Base-by-base conservation (phyloP, 1,139 yeast species). In the Candida tropicalis region DNA sequence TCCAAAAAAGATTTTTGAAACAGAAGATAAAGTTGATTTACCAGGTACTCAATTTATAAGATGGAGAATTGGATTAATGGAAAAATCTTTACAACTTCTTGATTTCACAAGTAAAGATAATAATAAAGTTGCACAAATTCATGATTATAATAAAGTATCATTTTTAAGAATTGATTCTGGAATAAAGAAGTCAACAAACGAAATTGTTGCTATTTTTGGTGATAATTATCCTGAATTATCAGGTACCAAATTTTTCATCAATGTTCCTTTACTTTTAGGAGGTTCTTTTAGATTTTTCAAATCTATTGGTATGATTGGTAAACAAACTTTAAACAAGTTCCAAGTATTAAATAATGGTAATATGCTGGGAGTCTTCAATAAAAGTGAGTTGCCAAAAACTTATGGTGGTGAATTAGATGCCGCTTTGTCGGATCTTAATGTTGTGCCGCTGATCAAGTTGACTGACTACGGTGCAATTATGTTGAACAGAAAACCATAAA, bases 1-100 rank as follows among this genome's bases (percentile, higher is more conserved):
- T 48, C 81, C 90, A n/a, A 79, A 82, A 54, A 74, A 74, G 44
- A 66, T 87, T 26, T 87, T 90, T 59, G 75, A 76, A 37, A 81
- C n/a, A 84, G 50, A 68, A 75, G 44, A 40, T 6, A 44, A 48
- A 11, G 39, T 41, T 16, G 43, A 46, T 10, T 39, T 47, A 8
- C 66, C 68, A 4, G 75, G 77, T 2, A 79, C 87, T 17, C 75
- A 70, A 46, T 90, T 90, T 56, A 60, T 89, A 49, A 70, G 97
- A 51, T 90, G 96, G 89, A 73, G 97, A 56, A 79, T 89, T 38
- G 97, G 96, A 1, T 69, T 89, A 26, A 90, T 90, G 97, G 97
- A 90, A 64, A 79, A 82, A 51, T 81, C 93, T 0, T 60, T 89
- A 45, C 80, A 79, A 43, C 64, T 82, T 42, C 58, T 87, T 34